Evolutionary conservation across 2,329 filamentous ascomycete species (phyloP), one percentile per base, ranked within the genome.

Genomic region (Cercospora nicotianae): DNA sequence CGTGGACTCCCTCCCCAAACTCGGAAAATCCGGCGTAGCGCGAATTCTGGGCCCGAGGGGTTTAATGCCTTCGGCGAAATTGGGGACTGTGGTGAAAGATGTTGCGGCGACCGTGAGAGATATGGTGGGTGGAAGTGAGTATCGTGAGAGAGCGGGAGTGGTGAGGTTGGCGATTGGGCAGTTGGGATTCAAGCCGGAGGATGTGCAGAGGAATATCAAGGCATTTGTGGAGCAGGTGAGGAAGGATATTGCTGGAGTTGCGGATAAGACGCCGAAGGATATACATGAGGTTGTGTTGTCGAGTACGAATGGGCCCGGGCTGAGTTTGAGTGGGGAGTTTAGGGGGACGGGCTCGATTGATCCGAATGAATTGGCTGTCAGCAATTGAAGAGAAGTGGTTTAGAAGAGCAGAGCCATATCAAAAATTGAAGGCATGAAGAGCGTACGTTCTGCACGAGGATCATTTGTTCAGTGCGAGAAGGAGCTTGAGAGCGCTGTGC

Each of bases 131-230:
- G 92, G 90, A 64, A 91, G 90, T 63, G 89, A 94, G 73, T 99
- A 97, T 82, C 89, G 93, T 77, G 95, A 99, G 83, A 87, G 90
- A 73, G 81, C 89, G 72, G 95, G 93, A 16, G 92, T 95, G 31
- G 87, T 99, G 65, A 86, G 94, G 68, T 87, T 98, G 85, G 90
- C 93, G n/a, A 87, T 99, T 69, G 95, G 94, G 5, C 93, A 97
- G 81, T 81, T 99, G 77, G 91, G 88, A 1, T 96, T 96, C 81
- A 92, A 92, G 6, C 93, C 95, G 3, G 89, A 95, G 75, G 89
- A 95, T 85, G 81, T 99, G 81, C 87, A 90, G 77, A 88, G 88
- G 72, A 99, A 99, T 78, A 86, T 99, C 79, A 91, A 90, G 81
- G 83, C 88, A 26, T 88, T 97, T 70, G 84, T 98, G 75, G 86